A percentile compares a stretch with the other conserved stretches of the same genome.
These are phyloP conservation scores for Cichorium intybus DNA, from an alignment of 140 eudicot genomes.

Conservation along the genomic window DNA sequence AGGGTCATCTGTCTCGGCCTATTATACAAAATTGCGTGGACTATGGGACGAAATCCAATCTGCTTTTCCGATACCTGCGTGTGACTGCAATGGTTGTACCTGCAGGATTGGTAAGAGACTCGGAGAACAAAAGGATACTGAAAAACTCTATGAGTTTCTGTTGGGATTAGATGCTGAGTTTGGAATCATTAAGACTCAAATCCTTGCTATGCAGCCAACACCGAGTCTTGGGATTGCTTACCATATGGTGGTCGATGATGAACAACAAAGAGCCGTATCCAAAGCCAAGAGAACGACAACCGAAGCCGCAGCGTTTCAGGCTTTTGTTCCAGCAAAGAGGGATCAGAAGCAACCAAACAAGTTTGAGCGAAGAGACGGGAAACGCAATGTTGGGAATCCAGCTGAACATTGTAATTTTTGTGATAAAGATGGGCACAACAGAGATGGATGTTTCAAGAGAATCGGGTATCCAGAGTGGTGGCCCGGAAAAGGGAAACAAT, in stretches of 20 bases:
- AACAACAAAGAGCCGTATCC: not conserved
- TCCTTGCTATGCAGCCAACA: not conserved
- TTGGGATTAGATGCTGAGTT: not conserved
- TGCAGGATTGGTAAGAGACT: no score
- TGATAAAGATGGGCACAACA: not conserved
- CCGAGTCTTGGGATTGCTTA: not conserved
- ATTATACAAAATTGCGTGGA: no score
- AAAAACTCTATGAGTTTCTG: not conserved
- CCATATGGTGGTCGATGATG: not conserved
- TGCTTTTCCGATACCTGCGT: no score
- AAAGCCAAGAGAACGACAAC: not conserved
- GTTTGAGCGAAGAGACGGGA: not conserved
- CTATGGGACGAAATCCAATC: no score
- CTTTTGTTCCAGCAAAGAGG: not conserved
- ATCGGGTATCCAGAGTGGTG: not conserved
- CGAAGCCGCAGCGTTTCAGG: conserved; percentile 12
- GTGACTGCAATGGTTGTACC: no score
- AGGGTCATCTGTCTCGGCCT: no score
- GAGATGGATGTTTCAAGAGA: not conserved
- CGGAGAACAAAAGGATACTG: not conserved
- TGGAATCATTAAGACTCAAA: not conserved
- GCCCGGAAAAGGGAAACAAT: not conserved
- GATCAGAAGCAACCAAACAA: not conserved
- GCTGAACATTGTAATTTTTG: not conserved
- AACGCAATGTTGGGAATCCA: not conserved